Conservation (phyloP, 179 eudicot species). For the Heliamphora pulchella region DNA sequence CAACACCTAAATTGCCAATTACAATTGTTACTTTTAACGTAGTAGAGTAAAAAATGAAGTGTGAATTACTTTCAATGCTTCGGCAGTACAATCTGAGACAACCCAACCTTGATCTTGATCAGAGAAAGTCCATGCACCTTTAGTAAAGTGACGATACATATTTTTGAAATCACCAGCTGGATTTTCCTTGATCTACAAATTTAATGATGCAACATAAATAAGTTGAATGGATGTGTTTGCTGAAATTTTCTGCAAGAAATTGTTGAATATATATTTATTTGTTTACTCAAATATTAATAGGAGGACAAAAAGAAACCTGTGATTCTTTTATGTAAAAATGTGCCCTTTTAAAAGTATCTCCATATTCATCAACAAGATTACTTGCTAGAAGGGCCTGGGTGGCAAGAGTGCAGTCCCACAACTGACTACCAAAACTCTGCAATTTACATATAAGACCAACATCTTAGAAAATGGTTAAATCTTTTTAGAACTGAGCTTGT, state of each 20-base stretch:
- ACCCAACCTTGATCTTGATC: slow-evolving; percentile 31
- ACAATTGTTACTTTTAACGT: not conserved
- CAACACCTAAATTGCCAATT: not conserved
- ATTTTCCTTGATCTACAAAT: slow-evolving; percentile 21
- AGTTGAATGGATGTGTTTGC: not conserved
- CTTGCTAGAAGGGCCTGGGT: slow-evolving; percentile 17
- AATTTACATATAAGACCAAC: not conserved
- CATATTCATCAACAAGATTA: slow-evolving; percentile 20
- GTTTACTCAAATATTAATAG: too few relatives aligned
- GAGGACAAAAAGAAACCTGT: slow-evolving; percentile 9
- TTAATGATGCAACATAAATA: not conserved
- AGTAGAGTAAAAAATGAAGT: not conserved
- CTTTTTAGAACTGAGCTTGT: not conserved
- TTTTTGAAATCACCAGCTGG: slow-evolving; percentile 14
- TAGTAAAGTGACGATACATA: slow-evolving; percentile 20
- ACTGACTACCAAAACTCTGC: slow-evolving; percentile 16
- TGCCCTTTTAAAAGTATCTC: slow-evolving; percentile 4
- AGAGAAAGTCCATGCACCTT: slow-evolving; percentile 29
- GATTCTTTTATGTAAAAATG: slow-evolving; percentile 19
- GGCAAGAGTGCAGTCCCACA: slow-evolving; percentile 14
- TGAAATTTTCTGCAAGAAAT: not conserved
- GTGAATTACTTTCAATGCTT: slow-evolving; percentile 22
- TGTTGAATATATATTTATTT: not conserved
- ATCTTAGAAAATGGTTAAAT: not conserved
- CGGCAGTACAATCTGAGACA: slow-evolving; percentile 30